Evolutionary conservation across 2,329 filamentous ascomycete species (phyloP).

Genomic region (Pseudocercospora crystallina): DNA sequence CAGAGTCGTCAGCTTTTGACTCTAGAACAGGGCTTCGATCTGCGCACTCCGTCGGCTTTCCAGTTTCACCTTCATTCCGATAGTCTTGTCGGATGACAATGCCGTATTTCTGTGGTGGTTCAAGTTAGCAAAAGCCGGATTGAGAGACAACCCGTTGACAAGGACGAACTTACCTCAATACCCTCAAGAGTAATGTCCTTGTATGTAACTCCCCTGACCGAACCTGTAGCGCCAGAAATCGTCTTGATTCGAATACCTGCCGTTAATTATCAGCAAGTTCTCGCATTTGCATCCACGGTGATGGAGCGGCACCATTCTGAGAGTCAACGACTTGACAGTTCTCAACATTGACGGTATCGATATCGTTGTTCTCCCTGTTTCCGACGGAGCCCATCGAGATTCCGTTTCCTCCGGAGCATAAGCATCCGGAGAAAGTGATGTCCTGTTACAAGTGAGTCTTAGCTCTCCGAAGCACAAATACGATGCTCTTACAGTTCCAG

Average conservation of each 20-base stretch:
- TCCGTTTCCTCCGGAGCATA: constrained; percentile 23
- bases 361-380: constrained; percentile 51
- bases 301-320: constrained; percentile 42
- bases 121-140: too few relatives aligned
- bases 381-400: constrained; percentile 44
- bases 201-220: constrained; percentile 54
- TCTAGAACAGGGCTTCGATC: too few relatives aligned
- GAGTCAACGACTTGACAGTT: constrained; percentile 48
- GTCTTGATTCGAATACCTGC: constrained; percentile 53
- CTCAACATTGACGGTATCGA: constrained; percentile 49
- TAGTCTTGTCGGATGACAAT: constrained; percentile 62
- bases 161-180: too few relatives aligned
- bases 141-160: too few relatives aligned
- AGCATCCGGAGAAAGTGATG: constrained; percentile 24
- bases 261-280: too few relatives aligned
- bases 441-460: constrained; percentile 8
- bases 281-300: background rate
- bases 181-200: constrained; percentile 50
- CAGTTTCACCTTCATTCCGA: constrained; percentile 46
- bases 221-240: constrained; percentile 49
- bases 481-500: constrained; percentile 39
- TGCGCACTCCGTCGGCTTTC: constrained; percentile 20
- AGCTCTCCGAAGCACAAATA: constrained; percentile 34
- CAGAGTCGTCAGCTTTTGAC: too few relatives aligned
- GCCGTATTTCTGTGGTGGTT: constrained; percentile 54